A percentile compares a stretch with the other conserved stretches of the same genome.
phyloP scores from a whole-genome alignment of 768 basidiomycete genomes.

The Lyophyllum semitale region DNA sequence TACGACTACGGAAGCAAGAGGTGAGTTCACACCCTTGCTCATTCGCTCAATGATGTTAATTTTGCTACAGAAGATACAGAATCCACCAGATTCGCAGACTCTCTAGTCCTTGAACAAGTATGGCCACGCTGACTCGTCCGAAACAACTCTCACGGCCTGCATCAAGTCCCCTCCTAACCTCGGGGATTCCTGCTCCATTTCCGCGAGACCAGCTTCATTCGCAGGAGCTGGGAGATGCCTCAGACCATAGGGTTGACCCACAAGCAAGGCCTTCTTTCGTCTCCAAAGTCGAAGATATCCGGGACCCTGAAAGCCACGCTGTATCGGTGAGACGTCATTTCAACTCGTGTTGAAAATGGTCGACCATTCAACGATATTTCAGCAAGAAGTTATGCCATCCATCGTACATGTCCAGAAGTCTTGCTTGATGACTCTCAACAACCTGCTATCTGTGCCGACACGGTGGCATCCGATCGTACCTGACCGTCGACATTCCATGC shows the following conservation, averaged over 20 bases:
- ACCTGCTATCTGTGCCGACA: constrained; percentile 56
- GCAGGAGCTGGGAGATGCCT: constrained; percentile 3
- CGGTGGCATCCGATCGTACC: constrained; percentile 59
- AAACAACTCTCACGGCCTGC: constrained; percentile 24
- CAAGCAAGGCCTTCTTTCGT: constrained; percentile 11
- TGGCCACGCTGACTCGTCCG: constrained; percentile 44
- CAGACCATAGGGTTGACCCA: background rate
- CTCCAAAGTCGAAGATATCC: constrained; percentile 5
- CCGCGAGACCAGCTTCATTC: constrained; percentile 34
- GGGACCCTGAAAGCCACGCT: constrained; percentile 4
- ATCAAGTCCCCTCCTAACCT: constrained; percentile 25
- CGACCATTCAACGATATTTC: constrained; percentile 11
- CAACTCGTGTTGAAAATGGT: background rate
- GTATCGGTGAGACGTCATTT: constrained; percentile 13
- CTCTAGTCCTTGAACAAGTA: constrained; percentile 14
- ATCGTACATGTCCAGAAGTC: constrained; percentile 73
- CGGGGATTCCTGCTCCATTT: constrained; percentile 42
- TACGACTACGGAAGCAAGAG: background rate
- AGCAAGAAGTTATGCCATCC: constrained; percentile 72
- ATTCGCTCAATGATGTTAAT: background rate
- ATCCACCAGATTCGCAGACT: background rate
- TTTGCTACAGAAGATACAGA: background rate
- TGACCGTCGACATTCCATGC: constrained; percentile 63
- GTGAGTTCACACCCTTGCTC: background rate
- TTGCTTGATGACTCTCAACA: constrained; percentile 73